Base-by-base conservation (phyloP, 176 grass and related monocot genomes). In the Aegilops speltoides region DNA sequence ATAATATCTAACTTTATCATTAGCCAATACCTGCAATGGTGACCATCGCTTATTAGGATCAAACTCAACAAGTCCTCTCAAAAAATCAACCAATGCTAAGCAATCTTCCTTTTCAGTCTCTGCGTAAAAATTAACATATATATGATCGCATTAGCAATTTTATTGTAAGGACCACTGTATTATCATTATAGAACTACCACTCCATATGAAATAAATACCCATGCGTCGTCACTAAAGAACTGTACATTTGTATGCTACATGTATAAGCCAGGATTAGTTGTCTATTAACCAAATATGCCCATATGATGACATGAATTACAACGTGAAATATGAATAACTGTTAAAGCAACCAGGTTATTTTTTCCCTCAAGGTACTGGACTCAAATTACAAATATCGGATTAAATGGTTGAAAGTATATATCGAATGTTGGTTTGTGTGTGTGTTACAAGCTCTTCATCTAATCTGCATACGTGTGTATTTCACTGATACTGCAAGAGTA, bases 1-100 rank as follows among this genome's bases (percentile, higher is more conserved):
- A 68, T 63, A 86, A 82, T 48, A 78, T 78, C 28, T 64, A 82
- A 24, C 0, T n/a, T n/a, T 77, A 33, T 63, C 54, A 72, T 88
- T 61, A 85, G 69, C 85, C 61, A 87, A 86, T 88, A 99, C 97
- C 97, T 99, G 97, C 84, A 91, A 83, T 3, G 97, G 97, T 52
- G 97, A 97, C 97, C 97, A 99, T 25, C 97, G 83, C 84, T 97
- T 99, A 77, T 87, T 82, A 81, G 97, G 97, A 87, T 99, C 97
- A 90, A 99, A 94, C 79, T 99, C 94, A 86, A 99, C 87, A 83
- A 94, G 90, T 75, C 97, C 97, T 79, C 92, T 99, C 83, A 99
- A 93, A 85, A 99, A 99, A 91, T 99, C 94, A 94, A 97, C 88
- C 77, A 99, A 89, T 10, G 89, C 97, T 84, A 93, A 88, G 76